A percentile compares a stretch with the other conserved stretches of the same genome.
phyloP scores from a whole-genome alignment of 805 yeast species.

The Kodamaea lidongshanica region DNA sequence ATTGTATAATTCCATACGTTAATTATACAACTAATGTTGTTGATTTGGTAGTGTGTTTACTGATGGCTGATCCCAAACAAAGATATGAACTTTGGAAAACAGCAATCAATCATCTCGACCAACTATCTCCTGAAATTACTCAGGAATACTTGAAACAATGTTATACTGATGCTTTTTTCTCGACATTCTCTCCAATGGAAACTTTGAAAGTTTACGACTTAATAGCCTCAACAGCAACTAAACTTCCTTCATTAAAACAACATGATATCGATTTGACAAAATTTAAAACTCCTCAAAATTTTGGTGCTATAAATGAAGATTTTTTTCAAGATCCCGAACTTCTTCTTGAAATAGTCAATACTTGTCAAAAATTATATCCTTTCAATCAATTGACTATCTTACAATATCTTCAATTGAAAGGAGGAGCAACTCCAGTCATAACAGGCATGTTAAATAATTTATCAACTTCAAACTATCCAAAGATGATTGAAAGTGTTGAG shows the following conservation, averaged over 20 bases:
- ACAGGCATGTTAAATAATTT: conserved; percentile 2
- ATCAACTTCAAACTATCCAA: conserved; percentile 5
- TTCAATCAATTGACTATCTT: conserved; percentile 29
- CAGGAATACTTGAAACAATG: conserved; percentile 3
- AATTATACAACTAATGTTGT: conserved; percentile 3
- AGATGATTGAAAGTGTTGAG: conserved; percentile 4
- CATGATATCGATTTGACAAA: conserved; percentile 2
- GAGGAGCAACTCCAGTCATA: conserved; percentile 2
- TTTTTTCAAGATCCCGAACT: conserved; percentile 10
- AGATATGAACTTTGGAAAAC: conserved; percentile 5
- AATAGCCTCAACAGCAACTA: conserved; percentile 19
- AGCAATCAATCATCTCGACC: conserved; percentile 1
- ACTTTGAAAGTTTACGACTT: conserved; percentile 23
- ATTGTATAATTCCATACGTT: conserved; percentile 4
- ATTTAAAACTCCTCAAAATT: conserved; percentile 9
- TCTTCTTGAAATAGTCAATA: conserved; percentile 19
- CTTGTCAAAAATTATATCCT: conserved; percentile 30
- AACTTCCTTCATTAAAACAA: neutral
- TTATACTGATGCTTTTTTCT: conserved; percentile 5
- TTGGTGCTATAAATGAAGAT: conserved; percentile 11
- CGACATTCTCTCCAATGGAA: conserved; percentile 13
- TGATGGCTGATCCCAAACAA: neutral
- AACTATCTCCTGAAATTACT: conserved; percentile 1
- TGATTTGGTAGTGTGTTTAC: conserved; percentile 4
- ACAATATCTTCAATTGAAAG: conserved; percentile 22